Evolutionary conservation across 768 basidiomycete genomes (phyloP).

Genomic region (Podaxis carcinomalis): DNA sequence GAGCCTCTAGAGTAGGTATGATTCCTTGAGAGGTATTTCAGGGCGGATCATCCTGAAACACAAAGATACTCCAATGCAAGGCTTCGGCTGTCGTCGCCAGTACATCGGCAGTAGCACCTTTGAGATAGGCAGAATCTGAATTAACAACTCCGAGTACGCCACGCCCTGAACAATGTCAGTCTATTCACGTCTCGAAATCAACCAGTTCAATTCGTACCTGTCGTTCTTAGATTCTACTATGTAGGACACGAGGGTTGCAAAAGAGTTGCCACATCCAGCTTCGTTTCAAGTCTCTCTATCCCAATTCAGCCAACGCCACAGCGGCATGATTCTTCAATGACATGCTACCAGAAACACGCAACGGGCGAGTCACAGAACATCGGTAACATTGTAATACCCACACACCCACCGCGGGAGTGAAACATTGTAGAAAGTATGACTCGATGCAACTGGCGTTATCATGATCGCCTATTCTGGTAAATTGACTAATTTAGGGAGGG

Average conservation of each 20-base stretch:
- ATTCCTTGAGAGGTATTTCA: not conserved
- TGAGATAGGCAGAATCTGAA: not conserved
- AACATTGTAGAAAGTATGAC: not conserved
- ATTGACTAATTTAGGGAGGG: slow-evolving; percentile 6
- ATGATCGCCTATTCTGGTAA: slow-evolving; percentile 4
- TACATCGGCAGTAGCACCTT: not conserved
- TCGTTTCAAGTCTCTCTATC: not conserved
- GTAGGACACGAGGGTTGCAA: not conserved
- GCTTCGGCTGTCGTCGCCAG: not conserved
- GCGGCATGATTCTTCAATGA: not conserved
- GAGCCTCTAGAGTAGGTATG: not conserved
- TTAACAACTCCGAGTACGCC: not conserved
- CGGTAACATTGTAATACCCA: not conserved
- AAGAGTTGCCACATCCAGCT: not conserved
- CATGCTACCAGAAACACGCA: not conserved
- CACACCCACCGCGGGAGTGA: slow-evolving; percentile 7
- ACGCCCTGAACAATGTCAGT: not conserved
- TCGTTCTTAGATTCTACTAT: not conserved
- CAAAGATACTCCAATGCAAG: not conserved
- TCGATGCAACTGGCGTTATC: not conserved
- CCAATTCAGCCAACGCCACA: not conserved
- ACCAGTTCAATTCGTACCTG: not conserved
- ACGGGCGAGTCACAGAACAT: not conserved
- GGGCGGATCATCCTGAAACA: not conserved
- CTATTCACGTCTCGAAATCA: not conserved